Evolutionary conservation across 768 basidiomycete genomes (phyloP).

Genomic region (Glaciozyma martinii): DNA sequence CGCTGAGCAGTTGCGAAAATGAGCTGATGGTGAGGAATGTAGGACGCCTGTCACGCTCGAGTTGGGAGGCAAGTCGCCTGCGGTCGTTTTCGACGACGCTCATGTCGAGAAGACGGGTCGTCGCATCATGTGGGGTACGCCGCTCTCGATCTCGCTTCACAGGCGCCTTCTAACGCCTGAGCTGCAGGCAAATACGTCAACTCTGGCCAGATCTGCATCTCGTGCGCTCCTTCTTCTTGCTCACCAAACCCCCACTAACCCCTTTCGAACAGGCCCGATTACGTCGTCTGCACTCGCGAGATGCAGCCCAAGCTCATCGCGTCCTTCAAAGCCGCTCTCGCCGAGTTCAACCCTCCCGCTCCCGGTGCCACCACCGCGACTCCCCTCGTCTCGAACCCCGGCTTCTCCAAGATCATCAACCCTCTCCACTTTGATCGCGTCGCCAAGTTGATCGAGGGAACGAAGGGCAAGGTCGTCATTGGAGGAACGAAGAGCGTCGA

Average conservation of each 20-base stretch:
- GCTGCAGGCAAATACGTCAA: not conserved
- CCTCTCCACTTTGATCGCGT: conserved; percentile 52
- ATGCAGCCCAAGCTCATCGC: conserved; percentile 19
- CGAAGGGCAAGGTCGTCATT: conserved; percentile 55
- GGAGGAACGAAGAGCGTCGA: conserved; percentile 57
- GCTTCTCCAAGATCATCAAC: conserved; percentile 48
- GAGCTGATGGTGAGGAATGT: not conserved
- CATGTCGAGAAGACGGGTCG: conserved; percentile 52
- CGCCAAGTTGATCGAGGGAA: conserved; percentile 49
- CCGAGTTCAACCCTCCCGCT: conserved; percentile 6
- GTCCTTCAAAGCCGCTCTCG: conserved; percentile 14
- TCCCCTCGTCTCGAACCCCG: not conserved
- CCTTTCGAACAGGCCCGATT: conserved; percentile 15
- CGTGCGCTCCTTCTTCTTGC: not conserved
- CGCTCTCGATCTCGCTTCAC: not conserved
- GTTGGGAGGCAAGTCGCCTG: conserved; percentile 39
- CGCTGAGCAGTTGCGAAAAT: not conserved
- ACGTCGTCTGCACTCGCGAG: conserved; percentile 15
- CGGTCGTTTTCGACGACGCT: conserved; percentile 52
- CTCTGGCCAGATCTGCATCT: conserved; percentile 6
- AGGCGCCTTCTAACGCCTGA: not conserved
- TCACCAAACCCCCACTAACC: too few relatives aligned
- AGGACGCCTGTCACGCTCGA: conserved; percentile 56
- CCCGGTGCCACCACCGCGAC: not conserved
- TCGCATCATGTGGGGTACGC: conserved; percentile 56